Base-by-base conservation (phyloP, 495 filamentous ascomycete species). In the Aspergillus olivimuriae region DNA sequence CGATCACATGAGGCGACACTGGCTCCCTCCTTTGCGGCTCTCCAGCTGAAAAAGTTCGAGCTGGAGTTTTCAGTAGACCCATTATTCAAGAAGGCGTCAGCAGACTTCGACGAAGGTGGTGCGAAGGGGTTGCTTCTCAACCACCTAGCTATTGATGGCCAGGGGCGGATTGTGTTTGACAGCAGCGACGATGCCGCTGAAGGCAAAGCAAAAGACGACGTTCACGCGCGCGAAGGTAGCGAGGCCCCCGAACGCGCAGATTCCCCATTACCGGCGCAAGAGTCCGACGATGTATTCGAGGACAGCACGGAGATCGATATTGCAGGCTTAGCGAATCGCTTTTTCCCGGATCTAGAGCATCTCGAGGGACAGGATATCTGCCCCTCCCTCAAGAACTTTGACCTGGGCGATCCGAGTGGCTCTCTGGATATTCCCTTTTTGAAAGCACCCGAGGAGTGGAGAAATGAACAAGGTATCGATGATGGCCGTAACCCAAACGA, bases 31-130 rank as follows among this genome's bases (percentile, higher is more conserved):
- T 97, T 97, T 59, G 76, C 84, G 15, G 81, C 89, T 2, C 58
- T 99, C 41, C 89, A 94, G 62, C 73, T 97, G 36, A 97, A 99
- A 61, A 97, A 97, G 57, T 87, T 97, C 49, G 92, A 99, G 50
- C 77, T 97, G 23, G 92, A 99, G 56, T 95, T 99, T 49, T 84
- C 89, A 1, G 92, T 99, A 18, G 92, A 99, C 54, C 92, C 92
- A 3, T 68, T 99, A 6, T 99, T 97, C 77, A 97, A 97, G 60
- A 99, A 99, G 55, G 94, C 89, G 0, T 90, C 90, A 2, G 92
- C 92, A 17, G 92, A 99, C 61, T 97, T 97, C 56, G 92, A 99
- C 56, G 92, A 99, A 68, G 92, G 92, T 18, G 92, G 92, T 39
- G 94, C 94, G 14, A 99, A 97, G 66, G 92, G 92, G 2, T 73